Base-by-base conservation (phyloP, 2,329 filamentous ascomycete genomes). In the Biscogniauxia marginata region DNA sequence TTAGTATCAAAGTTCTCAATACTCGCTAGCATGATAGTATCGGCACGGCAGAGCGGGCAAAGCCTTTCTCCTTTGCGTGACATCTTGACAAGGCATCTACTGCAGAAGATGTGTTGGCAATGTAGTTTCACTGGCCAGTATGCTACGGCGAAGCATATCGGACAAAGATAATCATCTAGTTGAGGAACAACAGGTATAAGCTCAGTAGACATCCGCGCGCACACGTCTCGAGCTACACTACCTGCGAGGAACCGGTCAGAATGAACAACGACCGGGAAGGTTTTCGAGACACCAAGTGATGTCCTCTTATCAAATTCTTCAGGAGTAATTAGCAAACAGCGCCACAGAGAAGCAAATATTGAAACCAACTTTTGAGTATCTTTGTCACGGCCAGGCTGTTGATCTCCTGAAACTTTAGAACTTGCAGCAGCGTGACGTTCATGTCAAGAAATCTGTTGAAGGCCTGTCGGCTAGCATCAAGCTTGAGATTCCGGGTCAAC, bases 241-340 rank as follows among this genome's bases (percentile, higher is more conserved):
- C 85, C 82, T 1, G 87, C 80, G 57, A 90, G 78, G 39, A 88
- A 81, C 49, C 81, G 80, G 20, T 84, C 79, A 3, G 84, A 81
- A 52, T 80, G 76, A 52, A 90, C 79, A 21, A 79, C 76, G 7
- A 78, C 75, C 0, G 86, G 84, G 62, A 91, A 89, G 0, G 79
- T 79, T 34, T 82, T 76, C 43, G 85, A 85, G 1, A 88, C 85
- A 22, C 87, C 85, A 19, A 96, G 77, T 0, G 88, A 85, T 1
- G 91, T 96, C 56, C 86, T 84, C 73, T 96, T 96, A 73, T 95
- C 90, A 69, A 96, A 96, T 74, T 93, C 85, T 92, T 60, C 7
- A 3, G 30, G 23, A 3, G 19, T 39, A 16, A 19, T 34, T 11
- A 11, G 39, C 13, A 49, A 54, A 61, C 25, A 63, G 52, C 58